Evolutionary conservation across 257 asterid genomes (phyloP), one percentile per base, ranked within the genome.

Genomic region (Penstemon newberryi): DNA sequence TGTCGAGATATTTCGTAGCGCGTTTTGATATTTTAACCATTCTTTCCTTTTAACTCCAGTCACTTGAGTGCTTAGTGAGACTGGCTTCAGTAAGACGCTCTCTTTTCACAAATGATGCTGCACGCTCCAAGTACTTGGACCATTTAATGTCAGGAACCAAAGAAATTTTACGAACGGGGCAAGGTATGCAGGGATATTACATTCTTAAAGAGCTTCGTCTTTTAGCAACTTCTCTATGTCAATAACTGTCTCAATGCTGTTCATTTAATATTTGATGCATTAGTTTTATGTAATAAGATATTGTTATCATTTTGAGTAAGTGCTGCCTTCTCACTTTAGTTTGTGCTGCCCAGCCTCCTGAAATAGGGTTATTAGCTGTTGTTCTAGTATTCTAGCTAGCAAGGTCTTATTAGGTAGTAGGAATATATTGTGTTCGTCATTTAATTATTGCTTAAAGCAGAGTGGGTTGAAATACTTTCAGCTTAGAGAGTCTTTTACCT

Each of bases 1-100:
- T 51, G 64, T 67, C 74, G 37, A 50, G 47, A 62, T 46, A 50
- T 25, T 44, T 54, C 33, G 33, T 25, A 25, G 33, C 33, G 33
- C 33, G 33, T 38, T 54, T 41, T 6, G 8, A 9, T 18, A 40
- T 38, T 39, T 2, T 8, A 12, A 13, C 46, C 11, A 8, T 41
- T 7, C 25, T 50, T 25, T 72, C 66, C 40, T 63, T 25, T 60
- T 42, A 70, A 65, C 63, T 70, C 49, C 78, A 94, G 99, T 88
- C 97, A 56, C 81, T 94, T 79, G 99, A 94, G 80, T 94, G 99
- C 84, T 81, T 94, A 79, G 95, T 94, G 39, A 82, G 99, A 55
- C 71, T 94, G 76, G 97, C 96, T 77, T 94, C 99, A 41, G 96
- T 91, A 45, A 84, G 99, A 54, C 97, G 99, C 59, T 94, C 99